Percentiles rank a stretch among this genome's conserved stretches.
phyloP scores from a whole-genome alignment of 1,284 basidiomycete species.

The Ganoderma sinense region DNA sequence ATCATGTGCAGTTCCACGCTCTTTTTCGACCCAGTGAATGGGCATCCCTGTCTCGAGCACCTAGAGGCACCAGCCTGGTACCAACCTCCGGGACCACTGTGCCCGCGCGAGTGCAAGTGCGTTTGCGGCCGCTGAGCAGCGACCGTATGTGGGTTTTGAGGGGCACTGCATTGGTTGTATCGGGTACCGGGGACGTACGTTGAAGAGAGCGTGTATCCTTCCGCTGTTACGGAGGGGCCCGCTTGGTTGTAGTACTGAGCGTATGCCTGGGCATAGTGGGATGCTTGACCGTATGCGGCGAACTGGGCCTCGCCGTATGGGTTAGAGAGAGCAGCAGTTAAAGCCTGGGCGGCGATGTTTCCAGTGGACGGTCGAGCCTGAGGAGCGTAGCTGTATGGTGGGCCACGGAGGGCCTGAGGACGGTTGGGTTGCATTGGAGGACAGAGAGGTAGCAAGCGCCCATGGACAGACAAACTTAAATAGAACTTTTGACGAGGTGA shows the following conservation, averaged over 20 bases:
- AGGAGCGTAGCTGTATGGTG: not conserved
- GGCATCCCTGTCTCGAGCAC: constrained; percentile 76
- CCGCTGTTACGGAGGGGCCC: constrained; percentile 47
- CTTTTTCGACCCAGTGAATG: constrained; percentile 78
- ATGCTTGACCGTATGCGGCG: constrained; percentile 41
- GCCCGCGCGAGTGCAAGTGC: not conserved
- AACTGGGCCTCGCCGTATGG: constrained; percentile 46
- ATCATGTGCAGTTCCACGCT: constrained; percentile 87
- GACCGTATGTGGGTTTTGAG: constrained; percentile 5
- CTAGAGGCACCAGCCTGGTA: constrained; percentile 66
- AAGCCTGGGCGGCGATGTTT: constrained; percentile 34
- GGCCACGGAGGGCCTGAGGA: constrained; percentile 13
- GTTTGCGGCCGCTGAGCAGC: constrained; percentile 10
- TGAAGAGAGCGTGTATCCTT: constrained; percentile 64
- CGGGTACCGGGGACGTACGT: constrained; percentile 48
- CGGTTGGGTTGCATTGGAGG: constrained; percentile 24
- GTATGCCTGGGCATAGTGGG: constrained; percentile 72
- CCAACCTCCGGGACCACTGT: constrained; percentile 47
- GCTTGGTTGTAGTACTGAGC: constrained; percentile 38
- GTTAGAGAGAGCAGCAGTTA: constrained; percentile 46
- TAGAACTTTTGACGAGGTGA: constrained; percentile 11
- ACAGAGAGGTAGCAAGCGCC: constrained; percentile 15
- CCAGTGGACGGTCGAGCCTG: not conserved
- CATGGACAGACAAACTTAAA: constrained; percentile 22
- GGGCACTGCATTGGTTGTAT: constrained; percentile 1